A percentile compares a stretch with the other conserved stretches of the same genome.
Conservation (phyloP, 805 yeast species). For the Cyberlindnera veronae region DNA sequence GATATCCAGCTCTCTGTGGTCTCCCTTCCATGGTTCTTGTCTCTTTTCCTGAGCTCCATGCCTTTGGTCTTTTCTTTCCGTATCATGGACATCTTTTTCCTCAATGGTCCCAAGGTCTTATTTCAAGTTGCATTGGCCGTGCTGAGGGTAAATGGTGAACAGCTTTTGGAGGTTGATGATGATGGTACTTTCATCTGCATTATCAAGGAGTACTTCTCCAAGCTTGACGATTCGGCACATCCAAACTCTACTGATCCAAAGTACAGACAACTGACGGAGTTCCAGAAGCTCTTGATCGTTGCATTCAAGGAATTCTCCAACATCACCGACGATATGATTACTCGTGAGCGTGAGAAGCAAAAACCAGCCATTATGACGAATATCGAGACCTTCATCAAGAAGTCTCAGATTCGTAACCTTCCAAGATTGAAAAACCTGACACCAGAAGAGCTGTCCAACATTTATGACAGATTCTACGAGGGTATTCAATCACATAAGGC, state of each 20-base stretch:
- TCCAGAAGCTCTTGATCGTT: constrained; percentile 85
- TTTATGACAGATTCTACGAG: constrained; percentile 82
- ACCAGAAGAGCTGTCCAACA: constrained; percentile 56
- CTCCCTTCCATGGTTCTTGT: constrained; percentile 93
- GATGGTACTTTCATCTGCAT: constrained; percentile 90
- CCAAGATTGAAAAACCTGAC: constrained; percentile 66
- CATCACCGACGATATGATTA: constrained; percentile 70
- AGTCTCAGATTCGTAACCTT: constrained; percentile 85
- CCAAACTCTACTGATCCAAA: constrained; percentile 65
- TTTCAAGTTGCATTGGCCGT: constrained; percentile 94
- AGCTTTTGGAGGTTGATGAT: constrained; percentile 72
- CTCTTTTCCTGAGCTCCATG: constrained; percentile 87
- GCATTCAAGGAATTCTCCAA: constrained; percentile 89
- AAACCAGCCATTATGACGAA: constrained; percentile 79
- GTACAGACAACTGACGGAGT: constrained; percentile 67
- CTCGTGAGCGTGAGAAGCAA: constrained; percentile 63
- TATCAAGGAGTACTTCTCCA: constrained; percentile 74
- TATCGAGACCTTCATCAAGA: constrained; percentile 84
- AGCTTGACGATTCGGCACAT: constrained; percentile 75
- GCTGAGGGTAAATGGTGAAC: constrained; percentile 85
- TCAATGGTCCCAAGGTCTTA: constrained; percentile 83
- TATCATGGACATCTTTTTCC: constrained; percentile 83
- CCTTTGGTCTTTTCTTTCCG: constrained; percentile 92
- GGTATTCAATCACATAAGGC: constrained; percentile 66
- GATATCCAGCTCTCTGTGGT: constrained; percentile 93